Conservation (phyloP, 352 stramenopile genomes). For the Lagenidium sp. region DNA sequence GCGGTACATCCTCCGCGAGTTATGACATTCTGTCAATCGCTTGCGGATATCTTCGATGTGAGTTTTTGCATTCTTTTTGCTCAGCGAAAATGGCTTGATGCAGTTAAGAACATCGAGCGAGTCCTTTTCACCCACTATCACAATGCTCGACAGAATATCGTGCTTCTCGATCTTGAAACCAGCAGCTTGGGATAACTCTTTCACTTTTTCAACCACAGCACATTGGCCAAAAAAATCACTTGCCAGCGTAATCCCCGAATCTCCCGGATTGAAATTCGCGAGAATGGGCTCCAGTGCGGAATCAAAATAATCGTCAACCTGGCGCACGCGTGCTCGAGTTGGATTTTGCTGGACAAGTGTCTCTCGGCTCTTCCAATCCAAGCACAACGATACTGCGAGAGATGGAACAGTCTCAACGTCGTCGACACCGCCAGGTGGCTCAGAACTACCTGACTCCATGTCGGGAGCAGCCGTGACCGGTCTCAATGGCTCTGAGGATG, state of each 20-base stretch:
- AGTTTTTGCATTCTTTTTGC: constrained; percentile 12
- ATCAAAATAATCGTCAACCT: constrained; percentile 21
- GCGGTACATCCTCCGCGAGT: constrained; percentile 26
- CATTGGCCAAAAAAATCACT: constrained; percentile 55
- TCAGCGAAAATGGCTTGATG: constrained; percentile 38
- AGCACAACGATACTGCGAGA: constrained; percentile 21
- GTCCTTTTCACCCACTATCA: constrained; percentile 18
- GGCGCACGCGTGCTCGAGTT: constrained; percentile 14
- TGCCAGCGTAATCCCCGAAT: constrained; percentile 29
- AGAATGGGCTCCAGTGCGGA: constrained; percentile 21
- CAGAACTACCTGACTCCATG: no score
- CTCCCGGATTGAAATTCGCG: constrained; percentile 20
- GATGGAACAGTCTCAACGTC: constrained; percentile 2
- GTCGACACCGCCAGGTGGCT: no score
- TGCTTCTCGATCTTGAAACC: constrained; percentile 9
- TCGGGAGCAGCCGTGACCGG: no score
- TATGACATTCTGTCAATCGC: constrained; percentile 18
- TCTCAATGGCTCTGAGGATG: constrained; percentile 2
- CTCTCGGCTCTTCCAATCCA: constrained; percentile 29
- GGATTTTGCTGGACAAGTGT: constrained; percentile 17
- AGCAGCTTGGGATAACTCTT: constrained; percentile 16
- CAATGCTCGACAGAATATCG: constrained; percentile 38
- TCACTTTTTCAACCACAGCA: constrained; percentile 28
- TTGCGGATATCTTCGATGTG: constrained; percentile 25
- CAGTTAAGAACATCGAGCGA: constrained; percentile 28